Conservation (phyloP, 768 basidiomycete genomes). For the Phaffia tasmanica region DNA sequence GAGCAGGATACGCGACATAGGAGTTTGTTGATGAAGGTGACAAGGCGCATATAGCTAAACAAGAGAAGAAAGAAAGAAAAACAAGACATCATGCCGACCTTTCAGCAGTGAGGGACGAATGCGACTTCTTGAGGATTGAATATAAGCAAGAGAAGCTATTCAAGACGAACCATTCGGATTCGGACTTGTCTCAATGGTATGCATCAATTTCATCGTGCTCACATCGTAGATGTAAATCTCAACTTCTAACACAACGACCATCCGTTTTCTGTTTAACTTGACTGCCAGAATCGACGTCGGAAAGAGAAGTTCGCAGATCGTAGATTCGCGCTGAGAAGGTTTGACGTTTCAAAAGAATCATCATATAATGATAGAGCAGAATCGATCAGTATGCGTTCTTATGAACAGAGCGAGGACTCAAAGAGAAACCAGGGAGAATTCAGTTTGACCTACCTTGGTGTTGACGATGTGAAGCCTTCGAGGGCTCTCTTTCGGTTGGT, state of each 20-base stretch:
- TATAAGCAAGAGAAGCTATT: not conserved
- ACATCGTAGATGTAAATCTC: constrained; percentile 99
- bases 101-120: not conserved
- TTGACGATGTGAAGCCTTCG: constrained; percentile 95
- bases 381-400: not conserved
- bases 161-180: constrained; percentile 73
- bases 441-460: constrained; percentile 61
- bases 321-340: constrained; percentile 68
- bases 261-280: constrained; percentile 90
- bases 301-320: constrained; percentile 97
- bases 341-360: not conserved
- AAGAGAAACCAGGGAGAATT: not conserved
- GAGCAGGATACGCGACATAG: constrained; percentile 92
- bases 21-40: constrained; percentile 87
- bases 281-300: constrained; percentile 95
- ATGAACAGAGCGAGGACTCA: not conserved
- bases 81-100: not conserved
- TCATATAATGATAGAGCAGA: not conserved
- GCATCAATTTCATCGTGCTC: constrained; percentile 90
- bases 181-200: constrained; percentile 91
- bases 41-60: constrained; percentile 77
- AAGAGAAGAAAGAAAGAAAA: not conserved
- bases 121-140: not conserved
- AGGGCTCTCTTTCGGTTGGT: constrained; percentile 79
- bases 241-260: constrained; percentile 90